Evolutionary conservation across 495 filamentous ascomycete genomes (phyloP).

Genomic region (Glarea lozoyensis): DNA sequence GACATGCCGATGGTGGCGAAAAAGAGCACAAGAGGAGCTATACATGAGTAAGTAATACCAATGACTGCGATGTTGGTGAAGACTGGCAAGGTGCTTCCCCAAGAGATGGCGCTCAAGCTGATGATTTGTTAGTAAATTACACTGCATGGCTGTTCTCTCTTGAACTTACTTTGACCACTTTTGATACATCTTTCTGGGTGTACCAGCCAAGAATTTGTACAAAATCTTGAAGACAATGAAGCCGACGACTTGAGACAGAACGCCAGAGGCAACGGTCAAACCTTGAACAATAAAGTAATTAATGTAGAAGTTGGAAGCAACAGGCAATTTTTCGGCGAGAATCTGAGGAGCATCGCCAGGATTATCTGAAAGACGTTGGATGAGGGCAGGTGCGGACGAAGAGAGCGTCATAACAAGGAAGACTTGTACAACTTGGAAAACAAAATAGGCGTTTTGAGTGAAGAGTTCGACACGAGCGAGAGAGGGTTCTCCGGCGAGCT

Average conservation of each 20-base stretch:
- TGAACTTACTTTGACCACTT: slow-evolving; percentile 42
- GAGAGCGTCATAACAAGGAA: slow-evolving; percentile 82
- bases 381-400: slow-evolving; percentile 61
- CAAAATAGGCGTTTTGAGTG: slow-evolving; percentile 87
- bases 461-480: slow-evolving; percentile 72
- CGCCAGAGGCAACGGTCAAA: slow-evolving; percentile 66
- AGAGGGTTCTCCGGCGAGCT: slow-evolving; percentile 69
- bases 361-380: slow-evolving; percentile 50
- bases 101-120: slow-evolving; percentile 52
- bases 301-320: slow-evolving; percentile 87
- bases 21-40: slow-evolving; percentile 81
- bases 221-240: slow-evolving; percentile 70
- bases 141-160: too few relatives aligned
- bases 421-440: slow-evolving; percentile 90
- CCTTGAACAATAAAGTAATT: slow-evolving; percentile 93
- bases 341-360: slow-evolving; percentile 53
- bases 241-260: slow-evolving; percentile 69
- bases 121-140: neutral
- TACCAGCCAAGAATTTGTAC: slow-evolving; percentile 53
- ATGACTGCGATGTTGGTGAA: slow-evolving; percentile 83
- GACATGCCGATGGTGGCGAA: slow-evolving; percentile 79
- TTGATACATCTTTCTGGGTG: slow-evolving; percentile 48
- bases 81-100: slow-evolving; percentile 83
- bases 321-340: slow-evolving; percentile 68
- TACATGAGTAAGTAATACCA: slow-evolving; percentile 83